These are phyloP conservation scores for Obelidium mucronatum DNA, from an alignment of 192 early-diverging fungal species.

Conservation along the genomic window DNA sequence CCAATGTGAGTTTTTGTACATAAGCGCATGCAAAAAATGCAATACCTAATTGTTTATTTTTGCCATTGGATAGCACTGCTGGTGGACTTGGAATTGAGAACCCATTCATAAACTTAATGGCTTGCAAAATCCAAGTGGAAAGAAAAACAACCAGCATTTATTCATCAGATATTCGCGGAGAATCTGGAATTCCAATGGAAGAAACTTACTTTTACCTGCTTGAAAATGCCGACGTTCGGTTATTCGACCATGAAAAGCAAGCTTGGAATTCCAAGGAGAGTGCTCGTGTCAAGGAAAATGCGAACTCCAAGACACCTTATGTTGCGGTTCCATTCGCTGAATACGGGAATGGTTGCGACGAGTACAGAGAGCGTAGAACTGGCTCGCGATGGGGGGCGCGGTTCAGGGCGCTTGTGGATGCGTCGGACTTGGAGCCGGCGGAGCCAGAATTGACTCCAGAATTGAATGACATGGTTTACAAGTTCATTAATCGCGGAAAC, in stretches of 20 bases:
- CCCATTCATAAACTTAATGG: background rate
- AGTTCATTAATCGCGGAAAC: background rate
- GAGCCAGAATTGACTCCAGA: background rate
- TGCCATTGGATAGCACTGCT: background rate
- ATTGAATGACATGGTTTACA: background rate
- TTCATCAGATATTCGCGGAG: background rate
- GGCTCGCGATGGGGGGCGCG: background rate
- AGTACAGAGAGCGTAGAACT: background rate
- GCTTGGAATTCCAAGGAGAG: background rate
- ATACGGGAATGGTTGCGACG: background rate
- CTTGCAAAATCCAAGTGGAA: background rate
- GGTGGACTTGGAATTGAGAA: background rate
- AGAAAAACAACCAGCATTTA: background rate
- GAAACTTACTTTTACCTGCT: background rate
- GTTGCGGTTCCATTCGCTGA: background rate
- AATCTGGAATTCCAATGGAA: background rate
- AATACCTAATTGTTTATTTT: background rate
- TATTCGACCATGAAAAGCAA: background rate
- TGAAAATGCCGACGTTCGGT: background rate
- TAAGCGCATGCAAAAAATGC: no score
- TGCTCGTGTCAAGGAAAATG: background rate
- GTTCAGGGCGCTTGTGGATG: background rate
- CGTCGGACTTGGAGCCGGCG: background rate
- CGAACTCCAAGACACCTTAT: background rate
- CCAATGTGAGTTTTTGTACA: background rate